Base-by-base conservation (phyloP, 2,329 filamentous ascomycete genomes). In the Fusarium bulbicola region DNA sequence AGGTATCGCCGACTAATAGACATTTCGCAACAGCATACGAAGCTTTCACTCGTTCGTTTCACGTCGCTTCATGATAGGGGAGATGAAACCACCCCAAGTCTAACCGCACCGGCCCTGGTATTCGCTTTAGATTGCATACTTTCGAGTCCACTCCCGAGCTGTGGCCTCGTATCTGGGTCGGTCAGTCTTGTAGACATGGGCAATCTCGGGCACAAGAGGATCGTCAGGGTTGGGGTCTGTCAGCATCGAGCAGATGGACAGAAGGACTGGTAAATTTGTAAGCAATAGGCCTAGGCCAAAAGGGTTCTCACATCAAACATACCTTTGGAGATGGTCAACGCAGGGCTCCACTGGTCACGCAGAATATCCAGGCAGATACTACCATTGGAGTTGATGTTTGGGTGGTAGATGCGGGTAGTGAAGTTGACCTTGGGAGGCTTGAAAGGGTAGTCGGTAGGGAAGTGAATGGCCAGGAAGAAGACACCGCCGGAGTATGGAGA, bases 381-480 rank as follows among this genome's bases (percentile, higher is more conserved):
- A 85, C 96, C 96, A 85, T 98, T 98, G 78, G 94, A 97, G 91
- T 99, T 99, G 94, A 99, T 99, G 87, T 99, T 99, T 80, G 96
- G 96, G 87, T 99, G 96, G 85, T 99, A 99, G 88, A 99, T 98
- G 82, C 95, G 93, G 76, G 96, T 99, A 79, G 95, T 98, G 90
- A 99, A 99, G 92, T 98, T 98, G 86, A 99, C 95, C 91, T 99
- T 99, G 79, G 96, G 96, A 73, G 96, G 96, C 92, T 99, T 99
- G 90, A 99, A 99, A 46, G 96, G 96, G 86, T 99, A 99, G 89
- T 99, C 96, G 89, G 96, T 99, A 78, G 96, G 96, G 89, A 99
- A 98, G 87, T 98, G 95, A 82, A 99, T 99, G 78, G 93, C 92
- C 77, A 99, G 91, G 91, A 99, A 99, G 90, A 99, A 99, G 79